Evolutionary conservation across 2,329 filamentous ascomycete species (phyloP).

Genomic region (Teratosphaeria viscida): DNA sequence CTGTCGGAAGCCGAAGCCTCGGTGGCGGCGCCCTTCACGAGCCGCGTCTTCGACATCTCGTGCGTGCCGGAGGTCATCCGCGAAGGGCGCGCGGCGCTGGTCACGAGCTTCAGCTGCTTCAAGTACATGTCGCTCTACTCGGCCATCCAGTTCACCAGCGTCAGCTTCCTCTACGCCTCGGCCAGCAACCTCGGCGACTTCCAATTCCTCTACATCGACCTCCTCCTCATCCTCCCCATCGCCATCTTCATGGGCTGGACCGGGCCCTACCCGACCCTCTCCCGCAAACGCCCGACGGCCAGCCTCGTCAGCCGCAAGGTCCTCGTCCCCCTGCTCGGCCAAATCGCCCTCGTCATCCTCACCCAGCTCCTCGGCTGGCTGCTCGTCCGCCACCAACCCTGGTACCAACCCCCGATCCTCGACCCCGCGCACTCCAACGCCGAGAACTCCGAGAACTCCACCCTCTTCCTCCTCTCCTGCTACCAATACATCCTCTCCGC

Average conservation of each 20-base stretch:
- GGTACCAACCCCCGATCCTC: conserved; percentile 74
- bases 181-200: conserved; percentile 95
- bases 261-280: conserved; percentile 66
- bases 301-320: conserved; percentile 89
- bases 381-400: conserved; percentile 65
- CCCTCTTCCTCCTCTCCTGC: conserved; percentile 79
- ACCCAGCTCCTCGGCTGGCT: conserved; percentile 67
- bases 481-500: conserved; percentile 92
- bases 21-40: conserved; percentile 96
- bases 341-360: conserved; percentile 70
- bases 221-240: conserved; percentile 85
- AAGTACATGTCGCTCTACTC: conserved; percentile 99
- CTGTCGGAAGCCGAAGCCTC: conserved; percentile 95
- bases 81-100: conserved; percentile 84
- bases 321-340: conserved; percentile 75
- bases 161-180: conserved; percentile 89
- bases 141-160: conserved; percentile 96
- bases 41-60: conserved; percentile 87
- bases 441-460: conserved; percentile 86
- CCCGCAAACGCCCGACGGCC: conserved; percentile 78
- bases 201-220: conserved; percentile 93
- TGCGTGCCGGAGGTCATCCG: conserved; percentile 89
- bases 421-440: conserved; percentile 73
- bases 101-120: conserved; percentile 99
- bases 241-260: conserved; percentile 99